Conservation (phyloP, 2,329 filamentous ascomycete species). For the Ilyonectria sp. region DNA sequence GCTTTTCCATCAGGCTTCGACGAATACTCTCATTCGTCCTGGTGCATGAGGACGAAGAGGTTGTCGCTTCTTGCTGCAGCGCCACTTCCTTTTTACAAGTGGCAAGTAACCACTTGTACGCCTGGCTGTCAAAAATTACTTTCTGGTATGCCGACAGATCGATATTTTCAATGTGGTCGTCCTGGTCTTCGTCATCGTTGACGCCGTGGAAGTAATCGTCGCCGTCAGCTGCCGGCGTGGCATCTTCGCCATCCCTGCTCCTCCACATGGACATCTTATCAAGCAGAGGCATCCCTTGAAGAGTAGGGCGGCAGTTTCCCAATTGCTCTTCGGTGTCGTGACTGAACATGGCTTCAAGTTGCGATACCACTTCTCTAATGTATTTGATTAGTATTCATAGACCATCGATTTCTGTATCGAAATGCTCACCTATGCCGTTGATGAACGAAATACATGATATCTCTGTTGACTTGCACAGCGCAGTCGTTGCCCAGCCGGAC, state of each 20-base stretch:
- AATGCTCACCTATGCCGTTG: not conserved
- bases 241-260: not conserved
- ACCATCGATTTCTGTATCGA: not conserved
- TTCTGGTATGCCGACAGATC: not conserved
- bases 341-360: not conserved
- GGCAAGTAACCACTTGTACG: not conserved
- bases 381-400: not conserved
- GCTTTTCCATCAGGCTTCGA: not conserved
- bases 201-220: not conserved
- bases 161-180: not conserved
- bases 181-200: not conserved
- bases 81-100: not conserved
- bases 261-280: not conserved
- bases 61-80: not conserved
- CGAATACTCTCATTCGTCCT: not conserved
- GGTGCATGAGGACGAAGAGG: not conserved
- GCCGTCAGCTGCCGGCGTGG: not conserved
- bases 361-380: not conserved
- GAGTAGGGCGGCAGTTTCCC: not conserved
- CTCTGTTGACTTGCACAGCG: not conserved
- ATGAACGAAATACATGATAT: not conserved
- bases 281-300: not conserved
- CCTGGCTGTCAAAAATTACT: not conserved
- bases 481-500: not conserved
- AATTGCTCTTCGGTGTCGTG: not conserved